Evolutionary conservation across 805 yeast genomes (phyloP).

Genomic region (Jamesozyma rosinii): DNA sequence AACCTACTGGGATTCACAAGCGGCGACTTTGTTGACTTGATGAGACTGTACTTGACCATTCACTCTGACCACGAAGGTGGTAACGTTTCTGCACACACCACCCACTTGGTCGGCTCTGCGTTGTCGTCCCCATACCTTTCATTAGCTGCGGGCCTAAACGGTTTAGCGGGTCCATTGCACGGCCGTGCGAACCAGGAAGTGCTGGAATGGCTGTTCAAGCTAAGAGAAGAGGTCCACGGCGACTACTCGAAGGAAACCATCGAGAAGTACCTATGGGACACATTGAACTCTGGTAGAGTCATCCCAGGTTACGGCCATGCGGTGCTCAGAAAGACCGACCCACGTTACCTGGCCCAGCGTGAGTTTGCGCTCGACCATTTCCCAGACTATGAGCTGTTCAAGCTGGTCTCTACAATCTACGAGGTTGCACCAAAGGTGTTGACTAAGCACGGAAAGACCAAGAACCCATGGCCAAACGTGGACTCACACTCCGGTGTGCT

Average conservation of each 20-base stretch:
- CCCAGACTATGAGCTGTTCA: conserved; percentile 73
- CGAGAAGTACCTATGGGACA: conserved; percentile 70
- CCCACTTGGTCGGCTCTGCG: conserved; percentile 79
- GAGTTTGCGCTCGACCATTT: conserved; percentile 67
- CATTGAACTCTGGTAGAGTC: conserved; percentile 73
- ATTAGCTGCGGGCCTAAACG: conserved; percentile 73
- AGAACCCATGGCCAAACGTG: conserved; percentile 90
- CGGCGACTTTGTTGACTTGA: conserved; percentile 64
- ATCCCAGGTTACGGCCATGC: conserved; percentile 89
- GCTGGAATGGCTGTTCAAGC: conserved; percentile 65
- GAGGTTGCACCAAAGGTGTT: conserved; percentile 77
- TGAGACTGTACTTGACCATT: conserved; percentile 72
- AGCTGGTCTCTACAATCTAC: conserved; percentile 66
- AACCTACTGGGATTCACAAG: conserved; percentile 48
- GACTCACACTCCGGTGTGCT: conserved; percentile 83
- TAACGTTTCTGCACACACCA: conserved; percentile 79
- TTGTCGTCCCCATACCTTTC: conserved; percentile 70
- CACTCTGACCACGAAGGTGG: conserved; percentile 91
- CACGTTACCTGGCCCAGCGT: conserved; percentile 79
- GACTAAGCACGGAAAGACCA: conserved; percentile 79
- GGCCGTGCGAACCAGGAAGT: conserved; percentile 88
- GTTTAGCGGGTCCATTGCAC: conserved; percentile 81
- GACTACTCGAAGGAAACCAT: conserved; percentile 58
- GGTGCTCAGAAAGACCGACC: conserved; percentile 80
- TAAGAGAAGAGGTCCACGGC: conserved; percentile 52